Conservation (phyloP, 2,329 filamentous ascomycete genomes). For the Orbilia ellipsospora region DNA sequence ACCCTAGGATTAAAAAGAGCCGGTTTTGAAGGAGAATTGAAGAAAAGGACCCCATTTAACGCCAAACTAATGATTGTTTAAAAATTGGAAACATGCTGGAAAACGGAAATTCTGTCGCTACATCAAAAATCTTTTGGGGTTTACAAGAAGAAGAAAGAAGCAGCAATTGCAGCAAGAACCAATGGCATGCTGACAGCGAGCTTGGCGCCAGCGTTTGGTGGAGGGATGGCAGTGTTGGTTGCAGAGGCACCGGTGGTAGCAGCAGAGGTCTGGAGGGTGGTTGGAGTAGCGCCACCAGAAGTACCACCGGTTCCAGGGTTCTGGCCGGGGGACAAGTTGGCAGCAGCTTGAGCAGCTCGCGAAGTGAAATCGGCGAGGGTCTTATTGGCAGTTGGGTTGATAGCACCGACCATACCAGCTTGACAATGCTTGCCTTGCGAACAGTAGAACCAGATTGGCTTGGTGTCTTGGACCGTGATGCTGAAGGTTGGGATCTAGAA, state of each 20-base stretch:
- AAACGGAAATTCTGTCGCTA: slow-evolving; percentile 23
- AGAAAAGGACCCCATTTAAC: slow-evolving; percentile 32
- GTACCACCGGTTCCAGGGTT: slow-evolving; percentile 35
- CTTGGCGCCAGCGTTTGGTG: slow-evolving; percentile 39
- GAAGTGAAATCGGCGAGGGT: slow-evolving; percentile 58
- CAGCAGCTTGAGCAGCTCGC: slow-evolving; percentile 62
- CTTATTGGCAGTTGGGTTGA: slow-evolving; percentile 69
- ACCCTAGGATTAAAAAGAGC: slow-evolving; percentile 18
- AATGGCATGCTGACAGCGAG: slow-evolving; percentile 41
- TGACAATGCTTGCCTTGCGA: slow-evolving; percentile 79
- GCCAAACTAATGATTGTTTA: slow-evolving; percentile 22
- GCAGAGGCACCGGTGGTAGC: slow-evolving; percentile 10
- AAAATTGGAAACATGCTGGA: slow-evolving; percentile 42
- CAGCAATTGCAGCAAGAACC: slow-evolving; percentile 54
- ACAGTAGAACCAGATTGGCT: slow-evolving; percentile 83
- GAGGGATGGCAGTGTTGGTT: slow-evolving; percentile 22
- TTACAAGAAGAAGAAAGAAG: slow-evolving; percentile 54
- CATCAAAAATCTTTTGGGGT: slow-evolving; percentile 20
- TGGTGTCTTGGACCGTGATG: slow-evolving; percentile 74
- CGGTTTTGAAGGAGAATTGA: slow-evolving; percentile 26
- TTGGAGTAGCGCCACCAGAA: slow-evolving; percentile 32
- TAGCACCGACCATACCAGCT: slow-evolving; percentile 78
- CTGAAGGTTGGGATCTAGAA: slow-evolving; percentile 69
- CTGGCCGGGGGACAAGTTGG: slow-evolving; percentile 63
- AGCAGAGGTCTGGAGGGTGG: slow-evolving; percentile 34